Percentiles rank a stretch among this genome's conserved stretches.
phyloP scores from a whole-genome alignment of 176 grass and related monocot genomes.

The Oryza coarctata region DNA sequence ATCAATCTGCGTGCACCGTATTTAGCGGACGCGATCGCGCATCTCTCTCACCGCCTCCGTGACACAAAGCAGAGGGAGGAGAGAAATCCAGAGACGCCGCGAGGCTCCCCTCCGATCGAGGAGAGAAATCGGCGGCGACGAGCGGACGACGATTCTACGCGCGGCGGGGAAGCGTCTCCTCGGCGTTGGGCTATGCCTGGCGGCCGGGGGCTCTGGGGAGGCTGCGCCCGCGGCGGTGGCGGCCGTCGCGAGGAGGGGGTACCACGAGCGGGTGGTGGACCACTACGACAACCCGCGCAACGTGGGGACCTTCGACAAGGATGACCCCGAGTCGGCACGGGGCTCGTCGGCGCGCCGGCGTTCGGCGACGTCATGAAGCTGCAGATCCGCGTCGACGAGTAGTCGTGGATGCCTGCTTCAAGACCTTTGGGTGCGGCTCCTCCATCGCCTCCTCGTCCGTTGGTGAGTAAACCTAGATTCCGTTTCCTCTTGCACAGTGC shows the following conservation, averaged over 20 bases:
- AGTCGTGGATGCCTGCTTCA: conserved; percentile 78
- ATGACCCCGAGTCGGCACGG: conserved; percentile 71
- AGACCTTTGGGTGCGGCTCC: conserved; percentile 93
- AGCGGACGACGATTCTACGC: conserved; percentile 36
- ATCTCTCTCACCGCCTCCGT: not conserved
- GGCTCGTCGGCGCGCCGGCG: conserved; percentile 86
- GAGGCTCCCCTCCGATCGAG: not conserved
- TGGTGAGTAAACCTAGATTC: conserved; percentile 31
- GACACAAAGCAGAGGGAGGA: conserved; percentile 4
- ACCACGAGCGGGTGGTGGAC: conserved; percentile 94
- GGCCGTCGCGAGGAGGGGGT: conserved; percentile 29
- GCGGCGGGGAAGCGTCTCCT: conserved; percentile 27
- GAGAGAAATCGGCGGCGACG: not conserved
- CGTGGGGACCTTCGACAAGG: conserved; percentile 90
- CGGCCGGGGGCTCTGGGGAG: not conserved
- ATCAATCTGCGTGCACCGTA: not conserved
- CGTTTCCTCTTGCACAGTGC: not conserved
- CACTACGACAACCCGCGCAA: conserved; percentile 94
- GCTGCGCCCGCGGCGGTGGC: not conserved
- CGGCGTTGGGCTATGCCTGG: not conserved
- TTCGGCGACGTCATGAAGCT: conserved; percentile 99
- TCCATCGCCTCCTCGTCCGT: conserved; percentile 92
- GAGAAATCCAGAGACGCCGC: conserved; percentile 22
- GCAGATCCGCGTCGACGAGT: conserved; percentile 82
- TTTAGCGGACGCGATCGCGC: not conserved